A percentile compares a stretch with the other conserved stretches of the same genome.
phyloP scores from a whole-genome alignment of 2,329 filamentous ascomycete genomes.

The Pseudogymnoascus destructans region DNA sequence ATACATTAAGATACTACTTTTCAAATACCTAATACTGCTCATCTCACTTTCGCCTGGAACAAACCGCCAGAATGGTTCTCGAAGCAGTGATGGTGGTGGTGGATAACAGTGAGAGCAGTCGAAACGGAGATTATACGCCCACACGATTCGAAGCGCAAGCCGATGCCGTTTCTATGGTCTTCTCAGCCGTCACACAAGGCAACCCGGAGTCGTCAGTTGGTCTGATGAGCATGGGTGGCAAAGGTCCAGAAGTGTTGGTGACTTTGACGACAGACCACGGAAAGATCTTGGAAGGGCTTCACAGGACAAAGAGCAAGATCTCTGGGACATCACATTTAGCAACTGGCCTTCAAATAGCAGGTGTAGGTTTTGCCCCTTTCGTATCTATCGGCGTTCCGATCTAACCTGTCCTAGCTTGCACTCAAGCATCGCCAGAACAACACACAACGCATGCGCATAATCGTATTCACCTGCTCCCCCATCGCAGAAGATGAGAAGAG shows the following conservation, averaged over 20 bases:
- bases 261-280: conserved; percentile 94
- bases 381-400: neutral
- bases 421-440: conserved; percentile 98
- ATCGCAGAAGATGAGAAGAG: conserved; percentile 82
- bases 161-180: conserved; percentile 88
- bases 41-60: neutral
- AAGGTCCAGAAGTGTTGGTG: conserved; percentile 91
- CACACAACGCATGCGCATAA: conserved; percentile 88
- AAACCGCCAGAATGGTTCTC: conserved; percentile 69
- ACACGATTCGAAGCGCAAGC: conserved; percentile 93
- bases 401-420: conserved; percentile 52
- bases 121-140: conserved; percentile 86
- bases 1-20: neutral
- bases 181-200: conserved; percentile 85
- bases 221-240: conserved; percentile 97
- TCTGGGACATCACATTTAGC: conserved; percentile 76
- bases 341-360: conserved; percentile 88
- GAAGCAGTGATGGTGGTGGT: conserved; percentile 99
- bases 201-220: conserved; percentile 97
- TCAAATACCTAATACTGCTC: neutral
- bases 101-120: conserved; percentile 97
- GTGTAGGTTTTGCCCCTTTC: conserved; percentile 44
- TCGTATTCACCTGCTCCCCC: conserved; percentile 91
- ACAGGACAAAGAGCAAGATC: conserved; percentile 83
- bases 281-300: conserved; percentile 84